Conservation (phyloP, 208 protist genomes). For the Crithidia thermophila region DNA sequence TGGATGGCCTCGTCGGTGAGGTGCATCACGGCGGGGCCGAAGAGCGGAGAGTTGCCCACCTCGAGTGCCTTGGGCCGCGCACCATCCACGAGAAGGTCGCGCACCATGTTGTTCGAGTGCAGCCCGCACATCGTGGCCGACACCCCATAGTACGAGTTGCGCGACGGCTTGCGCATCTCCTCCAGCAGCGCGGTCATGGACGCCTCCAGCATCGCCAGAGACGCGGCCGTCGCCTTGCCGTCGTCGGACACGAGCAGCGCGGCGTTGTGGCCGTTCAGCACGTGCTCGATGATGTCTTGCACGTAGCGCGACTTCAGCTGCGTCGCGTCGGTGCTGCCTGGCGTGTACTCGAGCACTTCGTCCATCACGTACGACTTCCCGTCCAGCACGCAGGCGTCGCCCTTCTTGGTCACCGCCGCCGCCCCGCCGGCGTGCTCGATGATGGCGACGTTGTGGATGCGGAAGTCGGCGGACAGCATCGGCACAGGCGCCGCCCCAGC, state of each 20-base stretch:
- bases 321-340: slow-evolving; percentile 9
- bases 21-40: slow-evolving; percentile 47
- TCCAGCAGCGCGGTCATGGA: slow-evolving; percentile 33
- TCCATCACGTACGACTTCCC: slow-evolving; percentile 32
- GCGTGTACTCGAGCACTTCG: slow-evolving; percentile 42
- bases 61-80: slow-evolving; percentile 30
- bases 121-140: slow-evolving; percentile 38
- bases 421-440: slow-evolving; percentile 6
- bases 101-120: slow-evolving; percentile 30
- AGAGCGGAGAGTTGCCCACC: slow-evolving; percentile 54
- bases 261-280: slow-evolving; percentile 58
- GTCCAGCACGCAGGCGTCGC: slow-evolving; percentile 26
- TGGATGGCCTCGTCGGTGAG: slow-evolving; percentile 28
- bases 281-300: slow-evolving; percentile 43
- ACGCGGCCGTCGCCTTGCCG: slow-evolving; percentile 26
- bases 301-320: slow-evolving; percentile 32
- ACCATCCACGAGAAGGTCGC: slow-evolving; percentile 39
- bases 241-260: slow-evolving; percentile 53
- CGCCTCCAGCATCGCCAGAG: slow-evolving; percentile 24
- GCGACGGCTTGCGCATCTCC: slow-evolving; percentile 17
- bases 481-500: neutral
- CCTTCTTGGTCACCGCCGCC: slow-evolving; percentile 17
- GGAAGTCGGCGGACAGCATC: slow-evolving; percentile 26
- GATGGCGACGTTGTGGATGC: slow-evolving; percentile 30
- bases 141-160: slow-evolving; percentile 33